Evolutionary conservation across 257 asterid genomes (phyloP), one percentile per base, ranked within the genome.

Genomic region (Rhazya stricta): DNA sequence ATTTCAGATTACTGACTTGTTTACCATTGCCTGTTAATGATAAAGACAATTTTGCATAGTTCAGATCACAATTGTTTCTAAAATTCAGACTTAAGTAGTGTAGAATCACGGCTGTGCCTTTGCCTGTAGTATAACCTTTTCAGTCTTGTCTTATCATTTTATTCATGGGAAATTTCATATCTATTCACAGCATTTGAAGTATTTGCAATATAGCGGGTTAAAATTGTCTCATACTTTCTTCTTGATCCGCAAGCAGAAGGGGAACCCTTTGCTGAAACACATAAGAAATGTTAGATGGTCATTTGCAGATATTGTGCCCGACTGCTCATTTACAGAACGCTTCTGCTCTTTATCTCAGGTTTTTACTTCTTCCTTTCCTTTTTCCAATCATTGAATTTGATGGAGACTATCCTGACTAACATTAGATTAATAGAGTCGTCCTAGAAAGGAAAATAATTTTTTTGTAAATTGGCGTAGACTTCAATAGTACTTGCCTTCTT

Each of bases 211-310:
- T 58, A 16, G 25, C 32, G 62, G 18, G 41, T 62, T 46, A 32
- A 30, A 62, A n/a, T 37, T 61, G 39, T 57, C 45, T 60, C 25
- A 39, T 37, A 46, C 61, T 77, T 67, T 29, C 41, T 23, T 23
- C 66, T 50, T 65, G 42, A 46, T 53, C 56, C 53, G 42, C 37
- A 36, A 89, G 91, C 96, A 94, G 99, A 94, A 90, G 82, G 99
- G 99, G 48, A 94, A 94, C 85, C 97, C 99, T 48, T 81, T 92
- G 83, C 94, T 94, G 69, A 94, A 94, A 84, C 96, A 94, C 81
- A 90, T 94, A 79, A 85, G 98, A 85, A 94, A 94, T 57, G 97
- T 88, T 56, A 86, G 96, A 79, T 94, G 99, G 97, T 89, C 85
- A 68, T 94, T 92, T 74, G 94, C 95, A 71, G 97, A 94, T 74